Percentiles rank a stretch among this genome's conserved stretches.
Conservation (phyloP, 495 filamentous ascomycete species). For the Glutinoglossum americanum region DNA sequence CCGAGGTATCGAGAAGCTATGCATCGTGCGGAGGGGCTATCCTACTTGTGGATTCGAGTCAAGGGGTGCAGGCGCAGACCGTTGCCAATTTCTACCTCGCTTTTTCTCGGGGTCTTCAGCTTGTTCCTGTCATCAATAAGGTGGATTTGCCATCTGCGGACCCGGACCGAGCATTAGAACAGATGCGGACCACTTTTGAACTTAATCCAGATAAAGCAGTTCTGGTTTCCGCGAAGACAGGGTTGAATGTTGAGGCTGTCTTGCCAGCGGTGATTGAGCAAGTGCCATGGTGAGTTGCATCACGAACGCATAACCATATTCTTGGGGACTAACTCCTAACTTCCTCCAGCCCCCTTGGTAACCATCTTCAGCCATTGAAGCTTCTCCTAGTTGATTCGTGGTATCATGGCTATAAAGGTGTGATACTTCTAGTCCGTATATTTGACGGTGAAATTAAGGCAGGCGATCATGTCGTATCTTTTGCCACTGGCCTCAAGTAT, state of each 20-base stretch:
- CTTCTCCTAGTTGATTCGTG: slow-evolving; percentile 90
- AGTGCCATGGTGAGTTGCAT: slow-evolving; percentile 41
- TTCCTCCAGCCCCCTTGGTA: slow-evolving; percentile 40
- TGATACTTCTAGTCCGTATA: slow-evolving; percentile 74
- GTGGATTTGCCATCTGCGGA: slow-evolving; percentile 81
- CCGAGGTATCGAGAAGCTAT: slow-evolving; percentile 86
- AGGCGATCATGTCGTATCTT: slow-evolving; percentile 64
- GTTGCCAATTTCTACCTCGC: slow-evolving; percentile 97
- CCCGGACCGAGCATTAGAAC: slow-evolving; percentile 58
- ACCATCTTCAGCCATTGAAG: slow-evolving; percentile 44
- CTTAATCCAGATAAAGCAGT: slow-evolving; percentile 64
- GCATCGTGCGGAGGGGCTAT: slow-evolving; percentile 87
- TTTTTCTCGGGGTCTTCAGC: slow-evolving; percentile 67
- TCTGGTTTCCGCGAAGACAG: slow-evolving; percentile 82
- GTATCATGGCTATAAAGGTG: slow-evolving; percentile 90
- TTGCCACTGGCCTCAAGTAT: slow-evolving; percentile 73
- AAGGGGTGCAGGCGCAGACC: slow-evolving; percentile 84
- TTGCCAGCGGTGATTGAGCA: slow-evolving; percentile 69
- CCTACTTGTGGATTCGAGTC: slow-evolving; percentile 78
- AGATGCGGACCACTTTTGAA: slow-evolving; percentile 72
- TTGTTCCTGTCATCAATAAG: slow-evolving; percentile 92
- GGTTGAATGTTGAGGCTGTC: slow-evolving; percentile 57
- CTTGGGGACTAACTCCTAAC: neutral
- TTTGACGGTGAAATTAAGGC: slow-evolving; percentile 73
- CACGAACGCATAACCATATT: neutral